phyloP scores from a whole-genome alignment of 78 protist genomes.

The Dictyostelium firmibasis region DNA sequence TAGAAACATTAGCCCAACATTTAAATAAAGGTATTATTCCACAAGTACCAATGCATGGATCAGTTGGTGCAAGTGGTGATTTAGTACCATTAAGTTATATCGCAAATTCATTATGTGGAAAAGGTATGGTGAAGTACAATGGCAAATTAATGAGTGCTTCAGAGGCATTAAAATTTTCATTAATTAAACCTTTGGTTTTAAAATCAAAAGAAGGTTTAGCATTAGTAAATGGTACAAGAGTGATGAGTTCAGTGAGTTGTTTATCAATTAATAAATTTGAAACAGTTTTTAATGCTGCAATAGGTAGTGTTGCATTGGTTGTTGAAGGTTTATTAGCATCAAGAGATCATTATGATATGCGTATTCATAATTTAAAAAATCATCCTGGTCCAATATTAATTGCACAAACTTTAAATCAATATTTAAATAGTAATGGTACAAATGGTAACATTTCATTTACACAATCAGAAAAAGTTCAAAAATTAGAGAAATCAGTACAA shows the following conservation, averaged over 20 bases:
- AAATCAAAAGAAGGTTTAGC: conserved; percentile 19
- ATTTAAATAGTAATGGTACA: background rate
- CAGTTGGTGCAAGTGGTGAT: conserved; percentile 29
- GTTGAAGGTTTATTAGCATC: conserved; percentile 1
- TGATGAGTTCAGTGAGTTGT: conserved; percentile 21
- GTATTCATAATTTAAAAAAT: background rate
- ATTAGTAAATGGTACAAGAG: conserved; percentile 32
- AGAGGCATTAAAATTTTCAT: background rate
- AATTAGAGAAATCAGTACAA: background rate
- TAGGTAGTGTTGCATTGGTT: background rate
- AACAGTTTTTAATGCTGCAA: background rate
- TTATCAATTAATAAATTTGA: background rate
- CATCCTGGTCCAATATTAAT: conserved; percentile 11
- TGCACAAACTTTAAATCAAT: background rate
- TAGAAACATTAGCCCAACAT: background rate
- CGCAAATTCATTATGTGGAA: background rate
- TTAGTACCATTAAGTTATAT: conserved; percentile 12
- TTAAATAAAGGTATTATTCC: conserved; percentile 2
- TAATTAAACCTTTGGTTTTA: background rate
- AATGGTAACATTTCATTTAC: background rate
- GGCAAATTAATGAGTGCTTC: background rate
- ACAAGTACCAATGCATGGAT: background rate
- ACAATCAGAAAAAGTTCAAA: background rate
- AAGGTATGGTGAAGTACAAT: background rate
- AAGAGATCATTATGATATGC: background rate